A percentile compares a stretch with the other conserved stretches of the same genome.
Conservation (phyloP, 2,329 filamentous ascomycete genomes). For the Acephala macrosclerotiorum region DNA sequence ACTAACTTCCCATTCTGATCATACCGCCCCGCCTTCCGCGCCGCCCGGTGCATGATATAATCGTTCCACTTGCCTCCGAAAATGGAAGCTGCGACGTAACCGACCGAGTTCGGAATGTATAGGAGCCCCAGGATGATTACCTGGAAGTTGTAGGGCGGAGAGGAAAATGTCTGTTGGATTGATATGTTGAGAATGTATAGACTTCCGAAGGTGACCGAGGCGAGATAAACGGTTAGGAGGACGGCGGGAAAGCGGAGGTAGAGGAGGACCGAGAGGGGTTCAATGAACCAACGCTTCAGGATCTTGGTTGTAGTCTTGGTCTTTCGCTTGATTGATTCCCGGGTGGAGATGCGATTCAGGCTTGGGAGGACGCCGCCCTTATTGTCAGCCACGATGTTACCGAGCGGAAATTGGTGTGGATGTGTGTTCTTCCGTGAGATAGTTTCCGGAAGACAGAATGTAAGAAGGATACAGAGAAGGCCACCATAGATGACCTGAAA, state of each 20-base stretch:
- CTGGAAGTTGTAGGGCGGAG: slow-evolving; percentile 71
- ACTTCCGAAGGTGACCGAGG: slow-evolving; percentile 76
- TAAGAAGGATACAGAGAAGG: slow-evolving; percentile 59
- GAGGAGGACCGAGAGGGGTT: slow-evolving; percentile 74
- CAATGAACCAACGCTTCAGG: slow-evolving; percentile 69
- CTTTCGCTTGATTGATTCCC: slow-evolving; percentile 65
- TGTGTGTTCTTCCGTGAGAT: slow-evolving; percentile 46
- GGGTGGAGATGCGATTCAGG: slow-evolving; percentile 63
- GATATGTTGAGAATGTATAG: slow-evolving; percentile 83
- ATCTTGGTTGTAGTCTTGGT: slow-evolving; percentile 60
- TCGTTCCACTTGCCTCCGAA: slow-evolving; percentile 82
- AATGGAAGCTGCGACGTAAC: slow-evolving; percentile 74
- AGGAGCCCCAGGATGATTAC: slow-evolving; percentile 75
- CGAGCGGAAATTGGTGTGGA: slow-evolving; percentile 4
- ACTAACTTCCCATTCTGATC: slow-evolving; percentile 71
- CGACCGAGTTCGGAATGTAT: slow-evolving; percentile 78
- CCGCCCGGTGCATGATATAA: slow-evolving; percentile 79
- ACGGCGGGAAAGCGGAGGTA: slow-evolving; percentile 80
- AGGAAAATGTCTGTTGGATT: slow-evolving; percentile 73
- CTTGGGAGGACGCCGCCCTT: slow-evolving; percentile 22
- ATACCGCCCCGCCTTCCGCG: slow-evolving; percentile 71
- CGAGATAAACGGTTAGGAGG: slow-evolving; percentile 75
- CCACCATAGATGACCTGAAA: slow-evolving; percentile 76
- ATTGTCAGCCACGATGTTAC: slow-evolving; percentile 14
- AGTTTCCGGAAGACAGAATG: slow-evolving; percentile 72